phyloP scores from a whole-genome alignment of 208 protist genomes.

The Wallacemonas rigidus region DNA sequence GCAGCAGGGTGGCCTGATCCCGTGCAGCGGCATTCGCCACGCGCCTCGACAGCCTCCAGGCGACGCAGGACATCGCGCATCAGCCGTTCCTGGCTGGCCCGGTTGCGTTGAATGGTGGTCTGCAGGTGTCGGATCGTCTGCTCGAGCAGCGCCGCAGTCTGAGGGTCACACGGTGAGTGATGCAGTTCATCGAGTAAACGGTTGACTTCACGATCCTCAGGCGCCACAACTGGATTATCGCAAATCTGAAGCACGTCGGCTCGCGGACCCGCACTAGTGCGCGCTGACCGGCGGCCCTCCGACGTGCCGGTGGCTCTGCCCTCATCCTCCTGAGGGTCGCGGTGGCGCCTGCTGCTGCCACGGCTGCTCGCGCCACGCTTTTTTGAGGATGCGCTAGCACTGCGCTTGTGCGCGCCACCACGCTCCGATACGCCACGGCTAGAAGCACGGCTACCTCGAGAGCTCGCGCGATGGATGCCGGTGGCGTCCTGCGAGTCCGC shows the following conservation, averaged over 20 bases:
- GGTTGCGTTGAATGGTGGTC: slow-evolving; percentile 30
- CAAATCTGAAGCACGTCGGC: slow-evolving; percentile 16
- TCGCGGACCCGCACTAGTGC: neutral
- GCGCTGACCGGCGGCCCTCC: neutral
- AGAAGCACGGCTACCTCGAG: slow-evolving; percentile 1
- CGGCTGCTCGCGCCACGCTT: slow-evolving; percentile 13
- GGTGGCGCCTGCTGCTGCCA: slow-evolving; percentile 7
- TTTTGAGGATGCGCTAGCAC: slow-evolving; percentile 29
- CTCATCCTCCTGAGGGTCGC: neutral
- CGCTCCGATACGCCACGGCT: slow-evolving; percentile 7
- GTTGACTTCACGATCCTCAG: slow-evolving; percentile 29
- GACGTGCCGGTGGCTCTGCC: neutral
- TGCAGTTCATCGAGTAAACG: slow-evolving; percentile 30
- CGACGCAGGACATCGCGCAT: slow-evolving; percentile 41
- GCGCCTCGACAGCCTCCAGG: slow-evolving; percentile 58
- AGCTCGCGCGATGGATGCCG: slow-evolving; percentile 26
- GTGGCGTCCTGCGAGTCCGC: slow-evolving; percentile 16
- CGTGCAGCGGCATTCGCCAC: slow-evolving; percentile 44
- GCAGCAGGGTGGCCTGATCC: slow-evolving; percentile 18
- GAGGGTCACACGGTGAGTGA: slow-evolving; percentile 30
- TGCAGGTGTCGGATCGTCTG: slow-evolving; percentile 42
- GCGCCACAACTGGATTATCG: slow-evolving; percentile 16
- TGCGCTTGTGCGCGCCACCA: slow-evolving; percentile 15
- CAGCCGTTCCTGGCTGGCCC: slow-evolving; percentile 27
- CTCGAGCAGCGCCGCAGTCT: slow-evolving; percentile 31